A percentile compares a stretch with the other conserved stretches of the same genome.
Conservation (phyloP, 371 early-diverging fungal species). For the Mucor circinelloides region DNA sequence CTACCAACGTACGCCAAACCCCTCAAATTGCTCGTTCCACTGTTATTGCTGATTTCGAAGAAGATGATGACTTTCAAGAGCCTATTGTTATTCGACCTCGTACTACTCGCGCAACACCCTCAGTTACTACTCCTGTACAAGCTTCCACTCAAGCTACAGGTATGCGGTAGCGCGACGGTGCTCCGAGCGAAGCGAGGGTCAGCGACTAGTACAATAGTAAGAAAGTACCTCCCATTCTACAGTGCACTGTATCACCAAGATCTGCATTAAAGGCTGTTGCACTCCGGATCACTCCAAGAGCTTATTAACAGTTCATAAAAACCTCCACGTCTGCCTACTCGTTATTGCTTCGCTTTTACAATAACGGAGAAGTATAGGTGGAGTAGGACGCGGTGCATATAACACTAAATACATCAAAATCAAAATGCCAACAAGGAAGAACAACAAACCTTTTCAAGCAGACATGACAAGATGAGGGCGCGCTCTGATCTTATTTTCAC, state of each 20-base stretch:
- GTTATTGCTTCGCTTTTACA: conserved; percentile 48
- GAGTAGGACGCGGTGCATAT: too few relatives aligned
- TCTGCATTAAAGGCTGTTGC: conserved; percentile 60
- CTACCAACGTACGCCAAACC: not conserved
- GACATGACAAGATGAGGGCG: too few relatives aligned
- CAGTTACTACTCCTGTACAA: not conserved
- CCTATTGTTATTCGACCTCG: not conserved
- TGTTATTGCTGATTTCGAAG: not conserved
- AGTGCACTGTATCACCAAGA: too few relatives aligned
- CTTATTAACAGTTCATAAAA: conserved; percentile 43
- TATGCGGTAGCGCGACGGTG: too few relatives aligned
- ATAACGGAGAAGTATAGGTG: conserved; percentile 63
- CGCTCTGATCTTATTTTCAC: too few relatives aligned
- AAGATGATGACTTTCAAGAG: not conserved
- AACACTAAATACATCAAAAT: too few relatives aligned
- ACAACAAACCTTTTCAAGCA: too few relatives aligned
- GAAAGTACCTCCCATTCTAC: too few relatives aligned
- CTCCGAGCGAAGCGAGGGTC: too few relatives aligned
- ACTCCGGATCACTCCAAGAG: conserved; percentile 54
- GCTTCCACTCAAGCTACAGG: conserved; percentile 2
- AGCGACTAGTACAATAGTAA: too few relatives aligned
- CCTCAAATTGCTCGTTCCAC: not conserved
- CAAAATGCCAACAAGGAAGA: too few relatives aligned
- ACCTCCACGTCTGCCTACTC: conserved; percentile 66
- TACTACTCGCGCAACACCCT: not conserved